Evolutionary conservation across 1,284 basidiomycete species (phyloP).

Genomic region (Marasmius tenuissimus): DNA sequence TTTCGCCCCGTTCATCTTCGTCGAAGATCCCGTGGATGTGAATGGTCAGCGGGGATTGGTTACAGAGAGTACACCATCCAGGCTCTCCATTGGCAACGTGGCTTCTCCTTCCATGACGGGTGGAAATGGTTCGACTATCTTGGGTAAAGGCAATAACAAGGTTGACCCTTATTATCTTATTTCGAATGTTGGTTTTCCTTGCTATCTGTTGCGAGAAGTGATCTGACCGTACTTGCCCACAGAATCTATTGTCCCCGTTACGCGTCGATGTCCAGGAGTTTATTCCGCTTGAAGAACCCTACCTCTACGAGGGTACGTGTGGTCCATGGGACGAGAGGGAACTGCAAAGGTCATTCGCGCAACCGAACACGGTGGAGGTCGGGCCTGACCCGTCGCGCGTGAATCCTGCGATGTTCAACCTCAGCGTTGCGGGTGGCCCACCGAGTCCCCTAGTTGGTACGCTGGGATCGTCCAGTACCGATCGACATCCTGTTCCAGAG

Average conservation of each 20-base stretch:
- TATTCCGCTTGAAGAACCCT: conserved; percentile 73
- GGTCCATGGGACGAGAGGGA: conserved; percentile 70
- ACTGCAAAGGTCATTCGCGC: conserved; percentile 68
- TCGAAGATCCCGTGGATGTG: conserved; percentile 83
- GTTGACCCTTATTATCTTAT: conserved; percentile 94
- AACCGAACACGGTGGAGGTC: conserved; percentile 66
- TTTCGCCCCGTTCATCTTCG: conserved; percentile 93
- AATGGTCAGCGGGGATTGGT: conserved; percentile 53
- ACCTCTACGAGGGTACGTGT: conserved; percentile 72
- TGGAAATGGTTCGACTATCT: conserved; percentile 31
- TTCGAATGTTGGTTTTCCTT: conserved; percentile 54
- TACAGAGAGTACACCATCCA: conserved; percentile 42
- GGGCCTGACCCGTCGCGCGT: conserved; percentile 39
- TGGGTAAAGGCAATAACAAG: conserved; percentile 58
- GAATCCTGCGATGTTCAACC: conserved; percentile 46
- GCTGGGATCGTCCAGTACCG: conserved; percentile 20
- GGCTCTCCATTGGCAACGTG: conserved; percentile 37
- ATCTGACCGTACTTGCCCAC: conserved; percentile 12
- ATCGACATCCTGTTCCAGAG: conserved; percentile 27
- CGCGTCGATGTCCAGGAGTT: conserved; percentile 70
- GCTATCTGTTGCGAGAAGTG: background rate
- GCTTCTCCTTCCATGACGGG: conserved; percentile 30
- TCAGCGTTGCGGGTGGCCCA: conserved; percentile 38
- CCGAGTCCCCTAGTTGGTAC: conserved; percentile 26
- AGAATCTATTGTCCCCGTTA: conserved; percentile 74